These are phyloP conservation scores for Colletotrichum melonis DNA, from an alignment of 2,329 filamentous ascomycete species.

Conservation along the genomic window DNA sequence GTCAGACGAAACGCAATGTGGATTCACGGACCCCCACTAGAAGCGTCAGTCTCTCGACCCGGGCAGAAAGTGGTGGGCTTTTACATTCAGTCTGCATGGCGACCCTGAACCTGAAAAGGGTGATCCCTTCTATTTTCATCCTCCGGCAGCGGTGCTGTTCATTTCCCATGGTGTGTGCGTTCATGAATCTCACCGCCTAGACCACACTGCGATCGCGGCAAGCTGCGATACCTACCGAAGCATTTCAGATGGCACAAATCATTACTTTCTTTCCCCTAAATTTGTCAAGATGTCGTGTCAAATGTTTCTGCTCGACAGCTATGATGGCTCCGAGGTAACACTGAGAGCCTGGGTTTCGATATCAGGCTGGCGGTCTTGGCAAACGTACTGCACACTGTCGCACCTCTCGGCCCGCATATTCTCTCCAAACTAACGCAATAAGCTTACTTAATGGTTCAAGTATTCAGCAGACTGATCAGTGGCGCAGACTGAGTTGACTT, in stretches of 20 bases:
- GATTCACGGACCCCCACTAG: conserved; percentile 15
- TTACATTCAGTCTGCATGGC: background rate
- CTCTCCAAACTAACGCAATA: background rate
- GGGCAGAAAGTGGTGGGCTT: background rate
- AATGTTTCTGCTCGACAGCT: background rate
- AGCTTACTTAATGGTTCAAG: background rate
- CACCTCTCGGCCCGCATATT: background rate
- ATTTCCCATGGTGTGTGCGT: background rate
- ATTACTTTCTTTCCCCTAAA: background rate
- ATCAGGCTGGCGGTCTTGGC: background rate
- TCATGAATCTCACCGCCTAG: background rate
- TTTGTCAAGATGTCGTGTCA: background rate
- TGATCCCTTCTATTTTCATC: conserved; percentile 10
- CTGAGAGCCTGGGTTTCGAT: background rate
- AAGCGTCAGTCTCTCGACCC: conserved; percentile 1
- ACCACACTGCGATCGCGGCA: background rate
- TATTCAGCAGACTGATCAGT: background rate
- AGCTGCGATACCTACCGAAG: background rate
- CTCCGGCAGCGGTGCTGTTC: background rate
- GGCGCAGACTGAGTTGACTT: conserved; percentile 13
- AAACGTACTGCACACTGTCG: background rate
- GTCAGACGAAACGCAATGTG: conserved; percentile 33
- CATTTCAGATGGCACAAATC: conserved; percentile 22
- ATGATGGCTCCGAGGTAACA: background rate
- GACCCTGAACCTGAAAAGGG: background rate